Percentiles rank a stretch among this genome's conserved stretches.
phyloP scores from a whole-genome alignment of 805 yeast species.

The Kazachstania bromeliacearum region DNA sequence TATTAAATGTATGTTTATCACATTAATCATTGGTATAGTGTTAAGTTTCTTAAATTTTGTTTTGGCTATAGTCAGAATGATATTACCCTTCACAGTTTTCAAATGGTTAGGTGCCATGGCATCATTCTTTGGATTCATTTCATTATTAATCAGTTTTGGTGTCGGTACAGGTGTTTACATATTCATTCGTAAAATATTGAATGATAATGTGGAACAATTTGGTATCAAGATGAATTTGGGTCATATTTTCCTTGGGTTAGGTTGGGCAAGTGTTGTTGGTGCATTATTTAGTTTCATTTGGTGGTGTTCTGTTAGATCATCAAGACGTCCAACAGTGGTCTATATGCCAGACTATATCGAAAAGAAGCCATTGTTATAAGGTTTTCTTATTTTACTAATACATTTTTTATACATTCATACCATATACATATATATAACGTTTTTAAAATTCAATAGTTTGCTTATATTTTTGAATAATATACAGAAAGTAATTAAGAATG shows the following conservation, averaged over 20 bases:
- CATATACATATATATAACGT: background rate
- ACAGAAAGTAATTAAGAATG: no score
- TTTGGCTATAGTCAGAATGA: slow-evolving; percentile 21
- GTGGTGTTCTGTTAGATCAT: slow-evolving; percentile 28
- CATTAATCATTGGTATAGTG: slow-evolving; percentile 41
- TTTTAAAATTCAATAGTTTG: background rate
- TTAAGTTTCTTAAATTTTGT: slow-evolving; percentile 35
- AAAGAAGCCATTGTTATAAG: slow-evolving; percentile 12
- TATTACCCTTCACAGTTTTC: slow-evolving; percentile 39
- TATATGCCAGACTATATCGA: slow-evolving; percentile 14
- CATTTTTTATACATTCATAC: background rate
- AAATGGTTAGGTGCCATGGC: slow-evolving; percentile 38
- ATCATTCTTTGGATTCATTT: slow-evolving; percentile 33
- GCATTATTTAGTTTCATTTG: slow-evolving; percentile 33
- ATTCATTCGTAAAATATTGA: slow-evolving; percentile 42
- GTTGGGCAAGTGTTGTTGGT: slow-evolving; percentile 56
- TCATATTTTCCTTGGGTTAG: slow-evolving; percentile 45
- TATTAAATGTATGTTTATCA: slow-evolving; percentile 51
- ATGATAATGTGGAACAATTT: slow-evolving; percentile 35
- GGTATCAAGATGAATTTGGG: slow-evolving; percentile 48
- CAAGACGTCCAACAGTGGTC: slow-evolving; percentile 8
- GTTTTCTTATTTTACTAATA: background rate
- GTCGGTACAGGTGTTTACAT: slow-evolving; percentile 55
- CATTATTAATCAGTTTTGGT: slow-evolving; percentile 39
- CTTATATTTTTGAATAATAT: no score